These are phyloP conservation scores for Solanum neorickii DNA, from an alignment of 257 asterid genomes.

Conservation along the genomic window DNA sequence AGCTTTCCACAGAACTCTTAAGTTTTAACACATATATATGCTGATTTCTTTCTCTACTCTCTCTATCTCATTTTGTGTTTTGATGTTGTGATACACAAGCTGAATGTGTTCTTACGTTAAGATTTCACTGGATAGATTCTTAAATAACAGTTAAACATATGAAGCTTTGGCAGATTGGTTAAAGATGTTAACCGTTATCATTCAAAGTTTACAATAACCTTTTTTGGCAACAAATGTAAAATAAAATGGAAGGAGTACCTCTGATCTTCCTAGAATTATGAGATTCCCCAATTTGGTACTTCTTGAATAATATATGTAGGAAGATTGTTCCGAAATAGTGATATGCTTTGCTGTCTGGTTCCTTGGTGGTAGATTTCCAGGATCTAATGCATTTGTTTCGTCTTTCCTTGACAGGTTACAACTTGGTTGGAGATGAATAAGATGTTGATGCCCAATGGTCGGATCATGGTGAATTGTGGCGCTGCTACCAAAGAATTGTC, in stretches of 20 bases:
- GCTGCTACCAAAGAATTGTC: constrained; percentile 22
- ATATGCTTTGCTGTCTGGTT: not conserved
- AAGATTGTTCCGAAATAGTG: not conserved
- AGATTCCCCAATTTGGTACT: not conserved
- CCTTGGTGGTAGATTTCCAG: not conserved
- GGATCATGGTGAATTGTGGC: constrained; percentile 80
- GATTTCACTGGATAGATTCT: not conserved
- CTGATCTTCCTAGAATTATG: not conserved
- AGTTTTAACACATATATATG: not conserved
- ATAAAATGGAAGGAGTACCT: not conserved
- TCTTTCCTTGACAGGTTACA: constrained; percentile 26
- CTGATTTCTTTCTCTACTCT: not conserved
- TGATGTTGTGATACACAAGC: not conserved
- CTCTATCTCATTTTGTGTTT: not conserved
- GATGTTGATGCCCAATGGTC: constrained; percentile 64
- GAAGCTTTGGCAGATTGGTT: not conserved
- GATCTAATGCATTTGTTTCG: not conserved
- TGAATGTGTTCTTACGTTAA: not conserved
- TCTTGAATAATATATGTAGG: not conserved
- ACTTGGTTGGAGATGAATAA: constrained; percentile 49
- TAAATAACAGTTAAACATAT: not conserved
- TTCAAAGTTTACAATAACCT: not conserved
- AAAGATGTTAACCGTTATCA: not conserved
- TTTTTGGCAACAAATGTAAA: not conserved
- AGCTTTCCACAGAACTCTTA: not conserved